These are phyloP conservation scores for Cladosporium sphaerospermum DNA, from an alignment of 2,329 filamentous ascomycete species.

Conservation along the genomic window DNA sequence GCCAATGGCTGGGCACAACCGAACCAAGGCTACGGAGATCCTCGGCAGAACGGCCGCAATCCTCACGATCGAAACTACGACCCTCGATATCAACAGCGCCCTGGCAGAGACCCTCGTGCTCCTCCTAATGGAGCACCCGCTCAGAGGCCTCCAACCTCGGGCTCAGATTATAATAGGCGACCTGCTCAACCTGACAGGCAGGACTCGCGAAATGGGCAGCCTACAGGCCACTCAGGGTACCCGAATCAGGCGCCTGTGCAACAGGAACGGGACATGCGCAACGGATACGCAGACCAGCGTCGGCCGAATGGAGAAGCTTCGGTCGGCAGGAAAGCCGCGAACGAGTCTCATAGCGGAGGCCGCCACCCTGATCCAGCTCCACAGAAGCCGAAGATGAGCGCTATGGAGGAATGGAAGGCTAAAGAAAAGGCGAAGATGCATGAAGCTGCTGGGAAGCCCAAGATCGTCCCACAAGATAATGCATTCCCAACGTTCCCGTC, in stretches of 20 bases:
- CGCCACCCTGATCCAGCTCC: slow-evolving; percentile 1
- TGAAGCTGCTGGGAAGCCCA: slow-evolving; percentile 22
- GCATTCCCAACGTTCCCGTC: slow-evolving; percentile 43
- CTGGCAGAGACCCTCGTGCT: slow-evolving; percentile 3
- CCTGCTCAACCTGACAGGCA: not conserved
- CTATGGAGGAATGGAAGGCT: slow-evolving; percentile 32
- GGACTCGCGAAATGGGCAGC: slow-evolving; percentile 7
- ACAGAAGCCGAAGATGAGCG: slow-evolving; percentile 17
- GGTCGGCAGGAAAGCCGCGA: not conserved
- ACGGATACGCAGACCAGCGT: slow-evolving; percentile 1
- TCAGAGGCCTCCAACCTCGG: slow-evolving; percentile 11
- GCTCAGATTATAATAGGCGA: slow-evolving; percentile 10
- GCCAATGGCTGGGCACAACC: slow-evolving; percentile 1
- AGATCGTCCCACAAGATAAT: slow-evolving; percentile 35
- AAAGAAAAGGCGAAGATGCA: slow-evolving; percentile 27
- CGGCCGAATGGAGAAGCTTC: not conserved
- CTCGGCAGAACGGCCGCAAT: slow-evolving; percentile 25
- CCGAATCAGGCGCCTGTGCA: not conserved
- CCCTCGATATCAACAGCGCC: slow-evolving; percentile 12
- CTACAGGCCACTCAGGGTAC: not conserved
- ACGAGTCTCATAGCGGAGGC: not conserved
- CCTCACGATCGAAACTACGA: slow-evolving; percentile 17
- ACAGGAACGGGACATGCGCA: not conserved
- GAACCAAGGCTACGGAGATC: slow-evolving; percentile 26
- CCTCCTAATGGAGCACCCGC: slow-evolving; percentile 4